Evolutionary conservation across 352 stramenopile species (phyloP).

Genomic region (Phytophthora aleatoria): DNA sequence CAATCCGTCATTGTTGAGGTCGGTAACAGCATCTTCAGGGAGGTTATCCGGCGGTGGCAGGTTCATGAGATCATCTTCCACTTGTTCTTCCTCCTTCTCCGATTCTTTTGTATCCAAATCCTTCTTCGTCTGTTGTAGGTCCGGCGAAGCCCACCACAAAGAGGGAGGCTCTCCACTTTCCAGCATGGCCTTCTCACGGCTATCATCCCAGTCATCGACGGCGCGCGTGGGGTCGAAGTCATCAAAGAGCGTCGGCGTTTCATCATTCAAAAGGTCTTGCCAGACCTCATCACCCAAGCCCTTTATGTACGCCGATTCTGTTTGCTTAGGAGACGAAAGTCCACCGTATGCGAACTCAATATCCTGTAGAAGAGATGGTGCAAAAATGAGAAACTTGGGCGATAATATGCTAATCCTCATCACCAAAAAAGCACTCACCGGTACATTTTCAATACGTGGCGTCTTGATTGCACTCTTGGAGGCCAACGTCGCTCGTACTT

Average conservation of each 20-base stretch:
- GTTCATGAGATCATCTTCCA: constrained; percentile 28
- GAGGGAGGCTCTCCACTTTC: constrained; percentile 44
- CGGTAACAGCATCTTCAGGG: constrained; percentile 26
- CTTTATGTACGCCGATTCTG: constrained; percentile 45
- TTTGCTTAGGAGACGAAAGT: constrained; percentile 34
- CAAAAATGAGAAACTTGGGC: constrained; percentile 6
- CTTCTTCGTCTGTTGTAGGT: constrained; percentile 9
- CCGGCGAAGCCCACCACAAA: constrained; percentile 53
- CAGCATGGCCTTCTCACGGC: constrained; percentile 47
- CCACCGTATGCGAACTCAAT: constrained; percentile 79
- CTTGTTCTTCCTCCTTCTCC: constrained; percentile 19
- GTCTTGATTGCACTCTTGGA: constrained; percentile 17
- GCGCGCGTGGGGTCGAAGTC: constrained; percentile 34
- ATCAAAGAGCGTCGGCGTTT: constrained; percentile 56
- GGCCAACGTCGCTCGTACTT: constrained; percentile 12
- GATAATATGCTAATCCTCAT: neutral
- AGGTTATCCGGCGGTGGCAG: constrained; percentile 52
- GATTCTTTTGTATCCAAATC: constrained; percentile 1
- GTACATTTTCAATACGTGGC: constrained; percentile 36
- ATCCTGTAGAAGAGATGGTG: constrained; percentile 39
- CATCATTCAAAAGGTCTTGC: constrained; percentile 51
- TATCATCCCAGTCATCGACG: constrained; percentile 40
- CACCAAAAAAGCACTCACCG: constrained; percentile 28
- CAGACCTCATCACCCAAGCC: constrained; percentile 60
- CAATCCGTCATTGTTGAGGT: constrained; percentile 40